Conservation (phyloP, 768 basidiomycete species). For the Auricularia sp. region DNA sequence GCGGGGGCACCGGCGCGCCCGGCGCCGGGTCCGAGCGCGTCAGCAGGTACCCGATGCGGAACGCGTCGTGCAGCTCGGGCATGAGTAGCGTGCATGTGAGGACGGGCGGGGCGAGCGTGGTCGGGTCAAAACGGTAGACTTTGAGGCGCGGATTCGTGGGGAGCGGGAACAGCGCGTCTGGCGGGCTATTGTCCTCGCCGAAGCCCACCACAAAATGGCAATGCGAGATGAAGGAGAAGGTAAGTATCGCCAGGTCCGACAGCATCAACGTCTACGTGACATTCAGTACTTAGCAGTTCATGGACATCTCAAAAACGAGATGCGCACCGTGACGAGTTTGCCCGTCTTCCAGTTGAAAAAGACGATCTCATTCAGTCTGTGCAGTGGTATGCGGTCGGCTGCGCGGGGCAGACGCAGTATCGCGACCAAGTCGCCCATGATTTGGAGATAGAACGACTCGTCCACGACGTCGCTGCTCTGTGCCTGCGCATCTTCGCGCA, state of each 20-base stretch:
- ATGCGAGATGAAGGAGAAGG: not conserved
- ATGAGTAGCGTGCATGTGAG: not conserved
- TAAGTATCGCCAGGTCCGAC: not conserved
- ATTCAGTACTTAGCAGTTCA: not conserved
- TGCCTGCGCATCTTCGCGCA: slow-evolving; percentile 7
- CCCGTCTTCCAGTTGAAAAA: not conserved
- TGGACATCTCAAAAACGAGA: not conserved
- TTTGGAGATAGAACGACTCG: not conserved
- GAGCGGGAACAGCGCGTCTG: not conserved
- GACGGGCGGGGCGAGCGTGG: not conserved
- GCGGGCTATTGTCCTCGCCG: not conserved
- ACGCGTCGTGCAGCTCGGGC: not conserved
- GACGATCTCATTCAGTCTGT: not conserved
- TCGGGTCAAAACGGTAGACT: not conserved
- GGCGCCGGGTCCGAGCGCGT: not conserved
- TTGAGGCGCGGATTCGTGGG: not conserved
- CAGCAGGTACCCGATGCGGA: not conserved
- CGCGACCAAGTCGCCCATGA: not conserved
- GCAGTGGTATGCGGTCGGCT: not conserved
- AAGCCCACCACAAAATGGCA: not conserved
- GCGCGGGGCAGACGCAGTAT: not conserved
- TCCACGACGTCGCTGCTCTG: not conserved
- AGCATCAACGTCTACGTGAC: not conserved
- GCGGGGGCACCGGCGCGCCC: not conserved
- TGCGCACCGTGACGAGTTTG: not conserved